Conservation (phyloP, 176 grass and related monocot species). For the Poa annua region DNA sequence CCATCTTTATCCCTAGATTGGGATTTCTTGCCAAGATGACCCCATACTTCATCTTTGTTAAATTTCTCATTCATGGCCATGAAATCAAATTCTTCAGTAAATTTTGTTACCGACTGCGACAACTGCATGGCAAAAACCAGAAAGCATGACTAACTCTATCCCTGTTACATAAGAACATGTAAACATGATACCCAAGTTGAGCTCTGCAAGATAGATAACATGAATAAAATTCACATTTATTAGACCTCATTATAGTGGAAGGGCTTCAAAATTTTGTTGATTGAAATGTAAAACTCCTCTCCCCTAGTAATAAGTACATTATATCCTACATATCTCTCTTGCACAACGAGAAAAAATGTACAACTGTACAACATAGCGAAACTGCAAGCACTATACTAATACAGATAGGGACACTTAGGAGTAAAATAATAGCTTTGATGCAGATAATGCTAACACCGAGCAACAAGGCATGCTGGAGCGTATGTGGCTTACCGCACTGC, state of each 20-base stretch:
- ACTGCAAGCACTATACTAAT: background rate
- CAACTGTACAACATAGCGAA: background rate
- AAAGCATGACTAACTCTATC: conserved; percentile 10
- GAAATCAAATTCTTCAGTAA: conserved; percentile 95
- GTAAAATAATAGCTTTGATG: background rate
- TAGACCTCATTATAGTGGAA: background rate
- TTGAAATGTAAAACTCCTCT: background rate
- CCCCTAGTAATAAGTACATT: background rate
- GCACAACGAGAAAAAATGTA: too few relatives aligned
- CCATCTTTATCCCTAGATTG: conserved; percentile 70
- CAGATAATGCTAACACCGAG: background rate
- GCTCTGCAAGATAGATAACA: conserved; percentile 14
- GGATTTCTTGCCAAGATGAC: conserved; percentile 81
- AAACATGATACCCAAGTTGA: background rate
- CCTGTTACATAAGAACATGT: conserved; percentile 1
- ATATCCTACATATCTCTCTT: background rate
- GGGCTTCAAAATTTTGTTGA: background rate
- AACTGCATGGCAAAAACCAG: conserved; percentile 46
- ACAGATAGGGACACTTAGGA: background rate
- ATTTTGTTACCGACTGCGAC: conserved; percentile 59
- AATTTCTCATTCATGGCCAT: conserved; percentile 94
- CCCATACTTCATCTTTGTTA: conserved; percentile 93
- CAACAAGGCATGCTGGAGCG: background rate
- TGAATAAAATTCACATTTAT: background rate
- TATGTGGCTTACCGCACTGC: conserved; percentile 62